Base-by-base conservation (phyloP, 805 yeast species). In the Wickerhamiella lipophila region DNA sequence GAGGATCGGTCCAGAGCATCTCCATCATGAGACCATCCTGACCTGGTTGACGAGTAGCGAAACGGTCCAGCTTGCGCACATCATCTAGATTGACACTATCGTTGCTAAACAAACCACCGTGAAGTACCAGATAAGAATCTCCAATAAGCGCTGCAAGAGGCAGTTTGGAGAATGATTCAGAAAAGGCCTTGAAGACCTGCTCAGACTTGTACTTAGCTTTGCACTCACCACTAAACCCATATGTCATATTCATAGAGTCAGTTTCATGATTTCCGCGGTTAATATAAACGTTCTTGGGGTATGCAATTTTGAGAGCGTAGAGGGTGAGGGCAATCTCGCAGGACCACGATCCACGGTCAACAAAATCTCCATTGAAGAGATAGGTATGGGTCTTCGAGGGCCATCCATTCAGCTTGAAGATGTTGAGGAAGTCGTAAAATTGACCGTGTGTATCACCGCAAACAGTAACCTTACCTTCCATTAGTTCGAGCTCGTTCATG, bases 391-490 rank as follows among this genome's bases (percentile, higher is more conserved):
- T 64, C 2, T 72, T 68, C 3, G 71, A 60, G 0, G 89, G 94
- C 56, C 71, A 66, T 13, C 97, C 97, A 60, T 78, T 88, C 40
- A 62, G 71, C 29, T 73, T 64, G 64, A 92, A 89, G 47, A 92
- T 72, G 61, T 87, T 81, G 58, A 89, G 66, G 47, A 92, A 79
- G 62, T 92, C 98, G 59, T 76, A 89, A 62, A 83, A 87, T 66
- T 92, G 98, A 36, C 98, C 98, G 64, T 92, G 98, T 0, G 96
- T 89, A 64, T 92, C 98, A 56, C 98, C 98, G 57, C 95, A 92
- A 8, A 92, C 83, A 0, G 96, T 85, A 42, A 89, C 71, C 49
- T 69, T 64, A n/a, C 60, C 59, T 9, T 50, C 57, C 6, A 55
- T 57, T 1, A 72, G 59, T 2, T 69, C 68, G 35, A 89, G 61